Evolutionary conservation across 23 red algal genomes (phyloP), one percentile per base, ranked within the genome.

Genomic region (Rhodosorus marinus): DNA sequence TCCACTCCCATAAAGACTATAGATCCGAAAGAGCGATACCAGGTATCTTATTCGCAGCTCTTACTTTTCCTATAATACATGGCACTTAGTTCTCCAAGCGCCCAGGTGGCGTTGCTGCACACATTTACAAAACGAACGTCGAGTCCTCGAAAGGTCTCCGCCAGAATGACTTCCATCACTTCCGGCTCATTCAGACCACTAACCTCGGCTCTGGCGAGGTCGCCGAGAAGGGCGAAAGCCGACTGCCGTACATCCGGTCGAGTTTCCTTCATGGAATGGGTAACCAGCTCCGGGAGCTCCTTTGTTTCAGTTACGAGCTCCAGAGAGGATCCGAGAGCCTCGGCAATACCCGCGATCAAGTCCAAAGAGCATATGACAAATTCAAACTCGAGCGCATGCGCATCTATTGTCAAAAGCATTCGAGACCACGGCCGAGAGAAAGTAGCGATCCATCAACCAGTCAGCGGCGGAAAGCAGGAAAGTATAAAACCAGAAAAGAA

Each of bases 101-200:
- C 62, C 81, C 81, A 88, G 15, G 73, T 67, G 3, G 81, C 81
- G 31, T 66, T 88, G 51, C 62, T 67, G 42, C 53, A 64, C 0
- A 63, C 58, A 32, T 52, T 54, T 47, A 67, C 67, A 28, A 59
- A 62, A 6, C 68, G 64, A 5, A 69, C 49, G 43, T 68, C 57
- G 21, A 88, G 35, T 30, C 55, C 73, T 4, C 62, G 46, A 24
- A 76, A 52, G 0, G 67, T 52, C 8, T 31, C 45, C 23, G 56
- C 46, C 6, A 88, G 40, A 25, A 73, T 75, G 9, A 60, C 67
- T 27, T 56, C 38, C 25, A 66, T 24, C 5, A 59, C 62, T 14
- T 60, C 56, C 35, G 74, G n/a, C n/a, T n/a, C n/a, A n/a, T n/a
- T 60, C 49, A 88, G 34, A n/a, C 62, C 69, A 20, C 54, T 35